Conservation (phyloP, 768 basidiomycete species). For the Chalciporus chontae region DNA sequence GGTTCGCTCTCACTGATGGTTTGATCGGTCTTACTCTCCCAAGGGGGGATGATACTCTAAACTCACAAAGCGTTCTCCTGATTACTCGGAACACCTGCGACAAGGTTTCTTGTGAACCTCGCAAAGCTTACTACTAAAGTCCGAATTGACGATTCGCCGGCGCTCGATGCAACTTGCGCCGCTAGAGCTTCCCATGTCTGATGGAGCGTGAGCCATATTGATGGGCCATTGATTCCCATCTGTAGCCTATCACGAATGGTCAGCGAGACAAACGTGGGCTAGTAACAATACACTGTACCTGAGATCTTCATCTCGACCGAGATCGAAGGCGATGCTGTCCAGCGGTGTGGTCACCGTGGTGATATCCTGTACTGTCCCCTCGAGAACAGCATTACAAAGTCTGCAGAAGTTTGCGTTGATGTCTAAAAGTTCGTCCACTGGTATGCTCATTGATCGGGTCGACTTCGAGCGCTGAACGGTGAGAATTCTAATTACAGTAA, state of each 20-base stretch:
- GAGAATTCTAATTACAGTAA: no score
- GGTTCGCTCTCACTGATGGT: constrained; percentile 65
- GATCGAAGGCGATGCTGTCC: constrained; percentile 47
- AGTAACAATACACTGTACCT: constrained; percentile 28
- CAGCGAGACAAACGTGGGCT: background rate
- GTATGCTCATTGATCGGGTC: constrained; percentile 2
- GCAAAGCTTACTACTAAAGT: constrained; percentile 51
- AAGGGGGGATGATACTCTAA: background rate
- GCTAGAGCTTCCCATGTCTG: constrained; percentile 48
- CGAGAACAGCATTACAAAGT: constrained; percentile 40
- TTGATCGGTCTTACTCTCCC: constrained; percentile 3
- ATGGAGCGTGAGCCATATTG: constrained; percentile 53
- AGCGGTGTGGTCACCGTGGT: constrained; percentile 34
- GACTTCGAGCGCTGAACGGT: no score
- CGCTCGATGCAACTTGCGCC: constrained; percentile 32
- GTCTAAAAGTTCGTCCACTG: background rate
- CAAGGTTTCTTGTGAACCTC: constrained; percentile 80
- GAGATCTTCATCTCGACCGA: constrained; percentile 43
- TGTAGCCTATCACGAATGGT: constrained; percentile 24
- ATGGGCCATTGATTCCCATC: constrained; percentile 37
- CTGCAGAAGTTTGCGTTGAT: constrained; percentile 36
- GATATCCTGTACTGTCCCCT: constrained; percentile 24
- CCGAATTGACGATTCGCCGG: constrained; percentile 34
- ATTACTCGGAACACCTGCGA: constrained; percentile 70
- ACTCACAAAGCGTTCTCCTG: constrained; percentile 74